Base-by-base conservation (phyloP, 208 protist genomes). In the Crithidia brevicula region DNA sequence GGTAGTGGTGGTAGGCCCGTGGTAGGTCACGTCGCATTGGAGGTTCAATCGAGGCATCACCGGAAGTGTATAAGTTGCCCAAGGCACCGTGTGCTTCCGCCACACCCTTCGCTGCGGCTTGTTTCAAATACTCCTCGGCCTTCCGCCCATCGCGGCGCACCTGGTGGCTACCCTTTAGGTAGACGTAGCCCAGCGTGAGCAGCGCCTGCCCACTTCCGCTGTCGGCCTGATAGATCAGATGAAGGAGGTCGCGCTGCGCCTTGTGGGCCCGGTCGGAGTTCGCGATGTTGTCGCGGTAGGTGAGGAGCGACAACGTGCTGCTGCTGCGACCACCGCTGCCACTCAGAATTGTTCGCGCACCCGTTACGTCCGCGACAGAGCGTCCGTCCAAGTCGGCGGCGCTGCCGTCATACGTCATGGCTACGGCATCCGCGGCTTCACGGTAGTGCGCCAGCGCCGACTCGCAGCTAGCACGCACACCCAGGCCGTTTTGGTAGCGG, bases 391-490 rank as follows among this genome's bases (percentile, higher is more conserved):
- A 16, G 5, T 60, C 54, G 40, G 58, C 57, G 20, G 60, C 59
- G 56, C 50, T 50, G 18, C 79, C 82, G 62, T 88, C 78, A 67
- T 88, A 85, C 5, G 83, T 89, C 76, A 86, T 79, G 6, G 85
- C 83, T 16, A 94, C 85, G 15, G 83, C 82, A n/a, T 93, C 85
- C 4, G 89, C 86, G 10, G 75, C 89, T 71, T 85, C 81, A 23
- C 78, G 77, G 49, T 82, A 83, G 78, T 97, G 91, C 34, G 65
- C 56, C 18, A 86, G 30, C 0, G 92, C 87, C 16, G 40, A 51
- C 67, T 82, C 53, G 63, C 94, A 97, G 62, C 45, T 85, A 40
- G 63, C 61, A 23, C 10, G 45, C 9, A 94, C 81, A 15, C 86
- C 88, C 59, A 85, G 20, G 20, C 88, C 88, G 47, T 86, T 59